A percentile compares a stretch with the other conserved stretches of the same genome.
These are phyloP conservation scores for Tuber melanosporum DNA, from an alignment of 495 filamentous ascomycete species.

Conservation along the genomic window DNA sequence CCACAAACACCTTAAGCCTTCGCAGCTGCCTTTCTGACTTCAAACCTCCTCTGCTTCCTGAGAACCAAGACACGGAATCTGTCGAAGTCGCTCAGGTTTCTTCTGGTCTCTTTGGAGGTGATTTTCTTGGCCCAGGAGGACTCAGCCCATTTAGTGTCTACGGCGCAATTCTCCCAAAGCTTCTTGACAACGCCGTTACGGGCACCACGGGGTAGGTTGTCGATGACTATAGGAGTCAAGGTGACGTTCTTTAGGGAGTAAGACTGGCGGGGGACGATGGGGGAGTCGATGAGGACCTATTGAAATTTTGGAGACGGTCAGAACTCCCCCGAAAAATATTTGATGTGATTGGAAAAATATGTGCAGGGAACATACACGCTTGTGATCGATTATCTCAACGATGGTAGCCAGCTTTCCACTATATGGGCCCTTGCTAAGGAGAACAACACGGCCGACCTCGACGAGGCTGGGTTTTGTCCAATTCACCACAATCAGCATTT, in stretches of 20 bases:
- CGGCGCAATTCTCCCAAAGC: constrained; percentile 76
- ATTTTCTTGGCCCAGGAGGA: constrained; percentile 86
- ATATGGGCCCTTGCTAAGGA: constrained; percentile 71
- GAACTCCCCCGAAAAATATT: background rate
- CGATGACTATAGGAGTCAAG: constrained; percentile 83
- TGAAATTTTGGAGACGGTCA: background rate
- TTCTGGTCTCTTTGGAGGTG: constrained; percentile 72
- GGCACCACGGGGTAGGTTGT: constrained; percentile 77
- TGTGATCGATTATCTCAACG: constrained; percentile 99
- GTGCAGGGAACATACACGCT: constrained; percentile 69
- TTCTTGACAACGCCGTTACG: constrained; percentile 75
- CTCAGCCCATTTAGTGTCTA: constrained; percentile 85
- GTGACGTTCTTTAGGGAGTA: constrained; percentile 71
- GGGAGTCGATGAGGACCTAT: constrained; percentile 93
- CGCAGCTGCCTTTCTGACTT: constrained; percentile 85
- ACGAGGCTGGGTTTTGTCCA: constrained; percentile 65
- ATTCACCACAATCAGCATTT: constrained; percentile 14
- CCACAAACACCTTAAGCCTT: constrained; percentile 50
- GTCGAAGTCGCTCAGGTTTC: constrained; percentile 93
- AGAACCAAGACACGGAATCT: constrained; percentile 97
- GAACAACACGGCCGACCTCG: constrained; percentile 92
- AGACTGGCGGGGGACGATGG: constrained; percentile 78
- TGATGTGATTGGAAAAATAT: background rate
- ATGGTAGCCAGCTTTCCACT: constrained; percentile 81
- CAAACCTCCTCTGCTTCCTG: constrained; percentile 96